Evolutionary conservation across 2,329 filamentous ascomycete genomes (phyloP).

Genomic region (Ambrosiella cleistominuta): DNA sequence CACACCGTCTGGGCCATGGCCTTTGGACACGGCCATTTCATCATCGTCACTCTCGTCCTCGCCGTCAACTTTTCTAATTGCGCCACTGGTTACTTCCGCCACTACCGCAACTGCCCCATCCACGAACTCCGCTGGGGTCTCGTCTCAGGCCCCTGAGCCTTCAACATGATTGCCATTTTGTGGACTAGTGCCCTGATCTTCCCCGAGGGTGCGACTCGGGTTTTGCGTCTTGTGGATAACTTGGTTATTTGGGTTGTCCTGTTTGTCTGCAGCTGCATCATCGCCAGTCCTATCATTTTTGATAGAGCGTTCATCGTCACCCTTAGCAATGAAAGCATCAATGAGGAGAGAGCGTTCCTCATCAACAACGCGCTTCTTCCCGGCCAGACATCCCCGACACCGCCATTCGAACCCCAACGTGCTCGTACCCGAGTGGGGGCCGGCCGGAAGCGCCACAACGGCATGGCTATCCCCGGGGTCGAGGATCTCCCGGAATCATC

Average conservation of each 20-base stretch:
- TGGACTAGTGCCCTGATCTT: slow-evolving; percentile 78
- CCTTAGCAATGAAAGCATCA: background rate
- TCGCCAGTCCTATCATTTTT: slow-evolving; percentile 39
- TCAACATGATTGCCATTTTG: slow-evolving; percentile 73
- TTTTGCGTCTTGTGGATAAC: slow-evolving; percentile 68
- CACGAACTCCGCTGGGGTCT: slow-evolving; percentile 43
- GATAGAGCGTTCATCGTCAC: background rate
- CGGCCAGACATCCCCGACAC: too few species aligned
- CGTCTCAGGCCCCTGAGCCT: slow-evolving; percentile 60
- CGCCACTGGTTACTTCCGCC: slow-evolving; percentile 60
- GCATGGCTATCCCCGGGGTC: too few species aligned
- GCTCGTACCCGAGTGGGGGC: too few species aligned
- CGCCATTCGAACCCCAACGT: too few species aligned
- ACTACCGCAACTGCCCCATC: slow-evolving; percentile 30
- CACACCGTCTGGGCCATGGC: slow-evolving; percentile 69
- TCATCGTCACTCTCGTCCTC: slow-evolving; percentile 58
- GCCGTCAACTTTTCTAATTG: slow-evolving; percentile 73
- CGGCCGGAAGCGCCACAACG: too few species aligned
- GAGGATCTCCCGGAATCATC: too few species aligned
- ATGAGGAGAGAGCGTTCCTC: too few species aligned
- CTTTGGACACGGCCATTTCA: slow-evolving; percentile 60
- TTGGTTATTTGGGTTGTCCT: slow-evolving; percentile 76
- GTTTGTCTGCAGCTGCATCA: slow-evolving; percentile 47
- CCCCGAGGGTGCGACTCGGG: slow-evolving; percentile 43
- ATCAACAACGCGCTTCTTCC: too few species aligned